These are phyloP conservation scores for Boletus pseudo-olivaceus DNA, from an alignment of 768 basidiomycete species.

Conservation along the genomic window DNA sequence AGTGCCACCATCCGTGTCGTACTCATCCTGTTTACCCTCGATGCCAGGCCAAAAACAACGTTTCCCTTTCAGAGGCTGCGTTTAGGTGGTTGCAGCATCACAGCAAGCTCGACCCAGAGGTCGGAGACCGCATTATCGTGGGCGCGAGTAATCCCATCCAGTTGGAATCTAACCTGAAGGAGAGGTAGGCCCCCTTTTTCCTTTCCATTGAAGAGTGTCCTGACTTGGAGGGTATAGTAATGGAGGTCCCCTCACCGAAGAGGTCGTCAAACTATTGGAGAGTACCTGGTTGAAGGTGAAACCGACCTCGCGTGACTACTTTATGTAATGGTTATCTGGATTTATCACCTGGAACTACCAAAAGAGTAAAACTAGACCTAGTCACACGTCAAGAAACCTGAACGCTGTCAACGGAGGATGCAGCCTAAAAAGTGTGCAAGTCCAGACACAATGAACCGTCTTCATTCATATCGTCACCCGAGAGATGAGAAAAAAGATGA, in stretches of 20 bases:
- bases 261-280: neutral
- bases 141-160: slow-evolving; percentile 36
- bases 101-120: slow-evolving; percentile 12
- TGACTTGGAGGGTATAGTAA: neutral
- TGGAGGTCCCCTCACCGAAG: slow-evolving; percentile 4
- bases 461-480: too few relatives aligned
- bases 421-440: neutral
- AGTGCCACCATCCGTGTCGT: neutral
- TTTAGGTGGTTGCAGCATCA: slow-evolving; percentile 24
- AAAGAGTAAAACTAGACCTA: too few relatives aligned
- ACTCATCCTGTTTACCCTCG: neutral
- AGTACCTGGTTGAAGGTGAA: slow-evolving; percentile 8
- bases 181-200: neutral
- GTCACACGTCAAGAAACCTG: neutral
- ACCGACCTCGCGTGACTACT: neutral
- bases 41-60: slow-evolving; percentile 9
- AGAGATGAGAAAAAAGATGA: slow-evolving; percentile 13
- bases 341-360: neutral
- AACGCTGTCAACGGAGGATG: too few relatives aligned
- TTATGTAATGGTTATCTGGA: neutral
- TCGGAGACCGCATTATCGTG: slow-evolving; percentile 32
- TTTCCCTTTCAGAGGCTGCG: slow-evolving; percentile 13
- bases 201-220: neutral
- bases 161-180: slow-evolving; percentile 28
- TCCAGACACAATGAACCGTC: too few relatives aligned